phyloP scores from a whole-genome alignment of 805 yeast species.

The Monosporozyma siamensis region DNA sequence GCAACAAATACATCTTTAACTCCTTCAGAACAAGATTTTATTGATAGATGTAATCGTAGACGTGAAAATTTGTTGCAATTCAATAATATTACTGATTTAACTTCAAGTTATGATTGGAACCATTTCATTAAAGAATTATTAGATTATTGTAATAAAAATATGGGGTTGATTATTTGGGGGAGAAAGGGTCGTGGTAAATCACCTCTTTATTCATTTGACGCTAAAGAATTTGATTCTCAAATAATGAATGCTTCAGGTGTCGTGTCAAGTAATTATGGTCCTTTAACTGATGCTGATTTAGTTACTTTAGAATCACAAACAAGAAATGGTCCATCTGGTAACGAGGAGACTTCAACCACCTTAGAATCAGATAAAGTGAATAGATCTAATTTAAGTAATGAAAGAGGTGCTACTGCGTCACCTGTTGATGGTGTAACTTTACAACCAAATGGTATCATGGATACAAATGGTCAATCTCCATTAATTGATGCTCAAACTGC shows the following conservation, averaged over 20 bases:
- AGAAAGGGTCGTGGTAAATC: constrained; percentile 34
- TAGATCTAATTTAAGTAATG: not conserved
- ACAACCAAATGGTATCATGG: not conserved
- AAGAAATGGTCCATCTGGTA: no score
- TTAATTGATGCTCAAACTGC: not conserved
- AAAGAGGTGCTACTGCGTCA: not conserved
- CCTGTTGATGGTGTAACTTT: not conserved
- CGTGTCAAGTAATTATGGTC: not conserved
- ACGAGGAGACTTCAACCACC: no score
- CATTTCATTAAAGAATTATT: constrained; percentile 69
- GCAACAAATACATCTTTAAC: constrained; percentile 39
- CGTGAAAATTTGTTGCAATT: constrained; percentile 48
- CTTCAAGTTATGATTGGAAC: constrained; percentile 78
- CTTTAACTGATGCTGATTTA: not conserved
- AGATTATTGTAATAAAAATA: constrained; percentile 67
- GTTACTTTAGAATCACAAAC: not conserved
- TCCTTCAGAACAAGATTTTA: constrained; percentile 73
- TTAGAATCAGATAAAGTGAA: not conserved
- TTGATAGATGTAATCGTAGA: constrained; percentile 63
- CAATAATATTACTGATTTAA: constrained; percentile 41
- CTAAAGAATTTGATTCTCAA: constrained; percentile 19
- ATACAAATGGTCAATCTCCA: not conserved
- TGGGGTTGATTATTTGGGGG: constrained; percentile 68
- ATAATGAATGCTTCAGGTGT: constrained; percentile 19
- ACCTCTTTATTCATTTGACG: constrained; percentile 18